Conservation (phyloP, 495 filamentous ascomycete species). For the Penicillium canariense region DNA sequence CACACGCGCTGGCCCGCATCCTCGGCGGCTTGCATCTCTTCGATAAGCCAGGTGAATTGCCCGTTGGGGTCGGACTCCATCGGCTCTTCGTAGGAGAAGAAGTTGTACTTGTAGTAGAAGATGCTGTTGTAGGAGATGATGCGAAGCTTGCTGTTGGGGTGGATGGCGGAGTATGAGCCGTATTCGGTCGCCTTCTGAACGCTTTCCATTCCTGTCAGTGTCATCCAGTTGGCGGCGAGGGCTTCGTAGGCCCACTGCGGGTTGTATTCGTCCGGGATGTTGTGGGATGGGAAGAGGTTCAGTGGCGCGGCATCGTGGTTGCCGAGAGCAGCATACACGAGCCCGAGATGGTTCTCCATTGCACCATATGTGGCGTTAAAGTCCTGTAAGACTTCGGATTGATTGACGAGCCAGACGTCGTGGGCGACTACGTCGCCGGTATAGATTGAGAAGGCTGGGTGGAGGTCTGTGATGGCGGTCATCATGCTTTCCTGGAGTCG, state of each 20-base stretch:
- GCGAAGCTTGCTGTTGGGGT: constrained; percentile 42
- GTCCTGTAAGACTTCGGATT: constrained; percentile 39
- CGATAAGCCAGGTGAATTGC: constrained; percentile 50
- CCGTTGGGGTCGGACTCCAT: constrained; percentile 49
- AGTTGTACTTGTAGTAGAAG: constrained; percentile 57
- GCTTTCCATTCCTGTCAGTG: constrained; percentile 41
- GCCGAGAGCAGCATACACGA: constrained; percentile 50
- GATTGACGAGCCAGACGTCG: constrained; percentile 28
- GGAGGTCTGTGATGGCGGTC: constrained; percentile 37
- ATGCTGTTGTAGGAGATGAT: constrained; percentile 59
- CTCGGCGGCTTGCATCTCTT: constrained; percentile 51
- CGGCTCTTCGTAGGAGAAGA: constrained; percentile 48
- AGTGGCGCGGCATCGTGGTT: constrained; percentile 56
- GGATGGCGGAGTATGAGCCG: constrained; percentile 49
- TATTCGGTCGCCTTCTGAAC: constrained; percentile 36
- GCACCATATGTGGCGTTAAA: constrained; percentile 44
- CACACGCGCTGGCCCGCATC: constrained; percentile 49
- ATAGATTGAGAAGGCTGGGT: constrained; percentile 31
- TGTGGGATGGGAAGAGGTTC: constrained; percentile 47
- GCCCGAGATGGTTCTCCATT: constrained; percentile 30
- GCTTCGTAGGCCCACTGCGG: constrained; percentile 53
- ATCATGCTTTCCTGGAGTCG: constrained; percentile 54
- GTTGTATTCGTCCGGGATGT: constrained; percentile 28
- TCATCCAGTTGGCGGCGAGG: constrained; percentile 44
- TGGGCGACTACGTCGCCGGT: constrained; percentile 33